These are phyloP conservation scores for Clavispora carvajalis DNA, from an alignment of 805 yeast genomes.

Conservation along the genomic window DNA sequence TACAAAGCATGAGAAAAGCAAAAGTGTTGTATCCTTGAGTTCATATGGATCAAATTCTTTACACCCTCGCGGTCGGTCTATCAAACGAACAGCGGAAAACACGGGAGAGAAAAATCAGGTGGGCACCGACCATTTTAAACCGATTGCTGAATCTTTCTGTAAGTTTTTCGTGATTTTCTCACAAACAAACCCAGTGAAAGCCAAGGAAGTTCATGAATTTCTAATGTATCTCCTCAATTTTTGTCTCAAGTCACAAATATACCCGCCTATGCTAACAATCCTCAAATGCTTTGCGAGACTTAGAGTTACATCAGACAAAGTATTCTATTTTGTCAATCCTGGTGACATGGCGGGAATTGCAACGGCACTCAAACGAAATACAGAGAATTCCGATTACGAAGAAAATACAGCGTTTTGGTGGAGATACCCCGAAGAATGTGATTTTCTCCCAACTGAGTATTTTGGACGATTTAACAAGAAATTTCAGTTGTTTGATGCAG, in stretches of 20 bases:
- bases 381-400: constrained; percentile 12
- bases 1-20: constrained; percentile 14
- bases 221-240: constrained; percentile 32
- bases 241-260: constrained; percentile 30
- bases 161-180: constrained; percentile 22
- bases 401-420: constrained; percentile 31
- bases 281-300: constrained; percentile 51
- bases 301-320: constrained; percentile 42
- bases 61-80: background rate
- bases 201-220: constrained; percentile 23
- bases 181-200: constrained; percentile 19
- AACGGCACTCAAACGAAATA: constrained; percentile 50
- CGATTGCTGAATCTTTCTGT: constrained; percentile 21
- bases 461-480: constrained; percentile 36
- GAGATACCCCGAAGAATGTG: constrained; percentile 56
- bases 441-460: constrained; percentile 42
- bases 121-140: constrained; percentile 3
- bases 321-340: constrained; percentile 47
- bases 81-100: background rate
- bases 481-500: background rate
- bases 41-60: constrained; percentile 17
- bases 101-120: background rate
- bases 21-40: constrained; percentile 23
- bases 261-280: constrained; percentile 39
- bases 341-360: constrained; percentile 63